phyloP scores from a whole-genome alignment of 148 eudicot genomes.

The Persicaria maculosa region DNA sequence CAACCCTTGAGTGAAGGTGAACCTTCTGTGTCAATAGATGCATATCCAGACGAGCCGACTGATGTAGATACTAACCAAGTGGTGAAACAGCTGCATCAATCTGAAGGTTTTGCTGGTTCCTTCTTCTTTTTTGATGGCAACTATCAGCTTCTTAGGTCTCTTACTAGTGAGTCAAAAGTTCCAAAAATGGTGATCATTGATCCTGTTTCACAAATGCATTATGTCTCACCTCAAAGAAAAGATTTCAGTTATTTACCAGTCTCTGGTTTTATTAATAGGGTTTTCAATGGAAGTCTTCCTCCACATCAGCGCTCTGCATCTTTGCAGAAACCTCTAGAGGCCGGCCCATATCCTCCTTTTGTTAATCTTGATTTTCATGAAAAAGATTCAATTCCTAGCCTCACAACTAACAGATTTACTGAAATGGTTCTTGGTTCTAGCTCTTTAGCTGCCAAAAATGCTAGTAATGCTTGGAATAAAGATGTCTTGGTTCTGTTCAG shows the following conservation, averaged over 20 bases:
- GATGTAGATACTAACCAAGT: constrained; percentile 14
- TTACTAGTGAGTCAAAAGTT: constrained; percentile 45
- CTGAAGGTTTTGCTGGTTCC: constrained; percentile 29
- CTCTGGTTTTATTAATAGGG: constrained; percentile 42
- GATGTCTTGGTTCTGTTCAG: constrained; percentile 79
- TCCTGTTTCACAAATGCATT: constrained; percentile 64
- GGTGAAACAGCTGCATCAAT: constrained; percentile 21
- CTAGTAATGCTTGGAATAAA: constrained; percentile 38
- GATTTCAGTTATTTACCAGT: constrained; percentile 34
- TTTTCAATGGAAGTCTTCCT: constrained; percentile 60
- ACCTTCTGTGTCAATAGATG: constrained; percentile 21
- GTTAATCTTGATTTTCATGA: constrained; percentile 83
- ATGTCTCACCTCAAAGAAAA: constrained; percentile 43
- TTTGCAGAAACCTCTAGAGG: constrained; percentile 31
- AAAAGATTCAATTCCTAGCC: constrained; percentile 56
- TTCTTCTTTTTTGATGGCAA: constrained; percentile 68
- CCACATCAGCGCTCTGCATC: constrained; percentile 58
- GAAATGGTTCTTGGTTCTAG: constrained; percentile 63
- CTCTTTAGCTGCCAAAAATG: constrained; percentile 29
- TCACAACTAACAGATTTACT: constrained; percentile 45
- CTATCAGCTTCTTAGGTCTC: constrained; percentile 52
- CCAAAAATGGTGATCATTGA: constrained; percentile 71
- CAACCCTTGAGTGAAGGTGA: constrained; percentile 17
- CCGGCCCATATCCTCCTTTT: constrained; percentile 56
- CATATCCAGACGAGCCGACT: constrained; percentile 24